phyloP scores from a whole-genome alignment of 768 basidiomycete genomes.

The Phylloporus sp. region DNA sequence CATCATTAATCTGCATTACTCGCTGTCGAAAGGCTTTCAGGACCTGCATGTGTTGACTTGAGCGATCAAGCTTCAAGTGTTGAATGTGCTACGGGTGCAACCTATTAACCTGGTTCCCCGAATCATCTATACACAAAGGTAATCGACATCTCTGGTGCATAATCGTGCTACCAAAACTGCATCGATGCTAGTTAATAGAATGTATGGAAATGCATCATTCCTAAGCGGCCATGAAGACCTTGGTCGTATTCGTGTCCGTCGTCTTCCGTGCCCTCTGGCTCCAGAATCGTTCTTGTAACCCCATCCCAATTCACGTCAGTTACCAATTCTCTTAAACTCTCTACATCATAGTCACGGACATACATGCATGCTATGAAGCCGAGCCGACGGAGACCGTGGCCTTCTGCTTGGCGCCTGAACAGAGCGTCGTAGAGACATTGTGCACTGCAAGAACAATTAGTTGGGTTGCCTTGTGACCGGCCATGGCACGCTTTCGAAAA shows the following conservation, averaged over 20 bases:
- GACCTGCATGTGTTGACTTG: not conserved
- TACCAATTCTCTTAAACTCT: slow-evolving; percentile 4
- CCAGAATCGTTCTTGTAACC: not conserved
- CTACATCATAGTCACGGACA: slow-evolving; percentile 1
- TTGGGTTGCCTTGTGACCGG: not conserved
- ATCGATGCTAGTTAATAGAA: not conserved
- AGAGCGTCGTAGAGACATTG: slow-evolving; percentile 18
- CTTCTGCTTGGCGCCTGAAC: slow-evolving; percentile 7
- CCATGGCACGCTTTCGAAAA: slow-evolving; percentile 10
- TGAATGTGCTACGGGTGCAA: not conserved
- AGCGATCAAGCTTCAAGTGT: not conserved
- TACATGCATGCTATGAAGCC: slow-evolving; percentile 9
- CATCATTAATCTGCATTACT: slow-evolving; percentile 25
- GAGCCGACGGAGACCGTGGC: slow-evolving; percentile 12
- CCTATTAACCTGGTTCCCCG: too few relatives aligned
- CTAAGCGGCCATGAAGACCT: not conserved
- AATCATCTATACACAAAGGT: too few relatives aligned
- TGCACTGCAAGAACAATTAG: slow-evolving; percentile 3
- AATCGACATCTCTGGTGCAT: too few relatives aligned
- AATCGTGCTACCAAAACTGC: not conserved
- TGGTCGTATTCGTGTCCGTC: not conserved
- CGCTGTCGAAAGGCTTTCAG: slow-evolving; percentile 12
- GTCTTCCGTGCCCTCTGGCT: not conserved
- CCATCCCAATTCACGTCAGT: slow-evolving; percentile 19
- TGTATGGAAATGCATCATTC: not conserved